Base-by-base conservation (phyloP, 495 filamentous ascomycete species). In the Trichoderma erinaceum region DNA sequence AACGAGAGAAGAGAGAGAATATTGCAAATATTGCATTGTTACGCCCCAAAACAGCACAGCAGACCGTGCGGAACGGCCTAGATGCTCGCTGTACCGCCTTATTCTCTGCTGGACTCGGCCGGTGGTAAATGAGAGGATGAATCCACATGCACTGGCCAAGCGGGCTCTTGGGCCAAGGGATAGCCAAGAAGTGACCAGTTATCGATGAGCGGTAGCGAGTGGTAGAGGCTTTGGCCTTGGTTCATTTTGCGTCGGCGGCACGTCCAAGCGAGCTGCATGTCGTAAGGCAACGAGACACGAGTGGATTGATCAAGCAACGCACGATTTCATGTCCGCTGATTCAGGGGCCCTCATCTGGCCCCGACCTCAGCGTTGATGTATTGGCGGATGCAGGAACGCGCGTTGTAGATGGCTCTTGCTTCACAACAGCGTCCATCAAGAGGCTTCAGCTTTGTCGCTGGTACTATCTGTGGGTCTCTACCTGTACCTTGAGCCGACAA, bases 341-440 rank as follows among this genome's bases (percentile, higher is more conserved):
- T 61, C 56, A 61, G 56, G 56, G 56, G 56, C 25, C 56, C 23
- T 32, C 27, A 10, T 25, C 15, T 61, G 56, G 56, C 27, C 56
- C 23, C 16, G 23, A 12, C 56, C 27, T 61, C 12, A 25, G 3
- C 27, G 12, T 16, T 61, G 56, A 29, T 61, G 56, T 32, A 61
- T 61, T 61, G 4, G 13, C 11, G 11, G 56, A 61, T 32, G 56
- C 56, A 61, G 56, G 56, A 61, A 61, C 56, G 56, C 56, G 56
- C 4, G 56, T 16, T 61, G 56, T 32, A 61, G 56, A 61, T 61
- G 56, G 56, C 23, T 61, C 56, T 12, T 61, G 56, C 56, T 16
- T 48, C 13, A n/a, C 15, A 16, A 15, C 44, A 48, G 44, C 13
- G 13, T n/a, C 15, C 44, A 16, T 15, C 5, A 7, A 16, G 4